Evolutionary conservation across 2,329 filamentous ascomycete species (phyloP).

Genomic region (Juglanconis oblonga): DNA sequence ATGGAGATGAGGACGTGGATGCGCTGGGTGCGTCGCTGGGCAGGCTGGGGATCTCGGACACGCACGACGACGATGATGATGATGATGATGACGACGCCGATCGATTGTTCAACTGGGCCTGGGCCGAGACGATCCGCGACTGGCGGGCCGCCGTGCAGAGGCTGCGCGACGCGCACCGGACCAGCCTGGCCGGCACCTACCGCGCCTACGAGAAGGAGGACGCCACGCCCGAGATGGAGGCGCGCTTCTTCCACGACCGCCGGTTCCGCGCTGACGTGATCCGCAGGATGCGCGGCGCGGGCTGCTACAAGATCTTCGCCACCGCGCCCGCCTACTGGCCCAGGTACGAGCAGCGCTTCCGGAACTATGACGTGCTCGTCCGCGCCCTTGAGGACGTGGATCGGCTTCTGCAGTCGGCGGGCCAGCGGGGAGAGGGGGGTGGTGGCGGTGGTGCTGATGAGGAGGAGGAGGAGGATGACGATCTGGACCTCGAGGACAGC

Average conservation of each 20-base stretch:
- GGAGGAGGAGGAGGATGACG: conserved; percentile 35
- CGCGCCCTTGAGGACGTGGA: too few species aligned
- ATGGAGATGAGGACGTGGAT: conserved; percentile 23
- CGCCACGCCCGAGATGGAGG: conserved; percentile 21
- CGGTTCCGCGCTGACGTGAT: too few species aligned
- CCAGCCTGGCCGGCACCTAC: conserved; percentile 43
- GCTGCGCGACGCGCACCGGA: conserved; percentile 38
- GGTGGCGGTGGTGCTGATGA: conserved; percentile 38
- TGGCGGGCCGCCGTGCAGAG: conserved; percentile 42
- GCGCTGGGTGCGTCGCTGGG: background rate
- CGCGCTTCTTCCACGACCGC: too few species aligned
- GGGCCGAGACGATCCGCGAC: conserved; percentile 39
- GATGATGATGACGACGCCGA: too few species aligned
- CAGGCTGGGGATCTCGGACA: background rate
- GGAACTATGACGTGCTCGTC: conserved; percentile 41
- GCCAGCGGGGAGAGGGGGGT: conserved; percentile 9
- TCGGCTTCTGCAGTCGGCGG: too few species aligned
- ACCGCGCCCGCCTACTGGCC: too few species aligned
- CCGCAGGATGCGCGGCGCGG: too few species aligned
- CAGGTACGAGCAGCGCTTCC: conserved; percentile 44
- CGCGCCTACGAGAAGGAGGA: conserved; percentile 40
- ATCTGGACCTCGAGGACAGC: too few species aligned
- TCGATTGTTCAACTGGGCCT: conserved; percentile 15
- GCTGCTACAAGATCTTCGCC: too few species aligned
- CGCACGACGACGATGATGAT: background rate